Conservation (phyloP, 2,329 filamentous ascomycete species). For the Trichoderma guizhouense region DNA sequence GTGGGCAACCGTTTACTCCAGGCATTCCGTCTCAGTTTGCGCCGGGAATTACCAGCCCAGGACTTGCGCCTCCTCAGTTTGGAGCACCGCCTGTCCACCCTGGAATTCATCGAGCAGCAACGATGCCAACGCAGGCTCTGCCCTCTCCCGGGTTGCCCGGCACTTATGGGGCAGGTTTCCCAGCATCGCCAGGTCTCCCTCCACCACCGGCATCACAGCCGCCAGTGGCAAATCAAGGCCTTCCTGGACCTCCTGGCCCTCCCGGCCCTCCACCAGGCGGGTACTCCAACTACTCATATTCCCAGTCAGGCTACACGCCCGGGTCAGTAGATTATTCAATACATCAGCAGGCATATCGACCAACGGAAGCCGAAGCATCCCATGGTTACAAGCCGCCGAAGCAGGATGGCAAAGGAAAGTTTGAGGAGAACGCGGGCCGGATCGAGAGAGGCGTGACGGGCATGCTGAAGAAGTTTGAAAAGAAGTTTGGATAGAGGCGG, state of each 20-base stretch:
- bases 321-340: slow-evolving; percentile 50
- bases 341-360: slow-evolving; percentile 68
- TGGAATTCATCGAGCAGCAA: slow-evolving; percentile 45
- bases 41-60: slow-evolving; percentile 40
- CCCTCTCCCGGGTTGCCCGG: slow-evolving; percentile 40
- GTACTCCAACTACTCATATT: slow-evolving; percentile 53
- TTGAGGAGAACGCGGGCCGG: slow-evolving; percentile 64
- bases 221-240: slow-evolving; percentile 35
- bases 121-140: slow-evolving; percentile 46
- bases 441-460: slow-evolving; percentile 68
- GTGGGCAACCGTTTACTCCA: slow-evolving; percentile 50
- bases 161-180: slow-evolving; percentile 45
- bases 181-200: slow-evolving; percentile 43
- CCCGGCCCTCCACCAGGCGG: slow-evolving; percentile 47
- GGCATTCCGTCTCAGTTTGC: slow-evolving; percentile 48
- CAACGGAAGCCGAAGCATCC: slow-evolving; percentile 59
- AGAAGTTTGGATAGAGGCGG: slow-evolving; percentile 57
- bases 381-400: slow-evolving; percentile 43
- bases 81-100: slow-evolving; percentile 39
- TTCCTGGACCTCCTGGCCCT: slow-evolving; percentile 34
- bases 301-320: slow-evolving; percentile 27
- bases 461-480: slow-evolving; percentile 76
- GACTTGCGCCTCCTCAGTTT: slow-evolving; percentile 42
- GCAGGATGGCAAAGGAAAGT: slow-evolving; percentile 46
- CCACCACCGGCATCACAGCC: slow-evolving; percentile 35